These are phyloP conservation scores for Podila epicladia DNA, from an alignment of 192 early-diverging fungal genomes.

Conservation along the genomic window DNA sequence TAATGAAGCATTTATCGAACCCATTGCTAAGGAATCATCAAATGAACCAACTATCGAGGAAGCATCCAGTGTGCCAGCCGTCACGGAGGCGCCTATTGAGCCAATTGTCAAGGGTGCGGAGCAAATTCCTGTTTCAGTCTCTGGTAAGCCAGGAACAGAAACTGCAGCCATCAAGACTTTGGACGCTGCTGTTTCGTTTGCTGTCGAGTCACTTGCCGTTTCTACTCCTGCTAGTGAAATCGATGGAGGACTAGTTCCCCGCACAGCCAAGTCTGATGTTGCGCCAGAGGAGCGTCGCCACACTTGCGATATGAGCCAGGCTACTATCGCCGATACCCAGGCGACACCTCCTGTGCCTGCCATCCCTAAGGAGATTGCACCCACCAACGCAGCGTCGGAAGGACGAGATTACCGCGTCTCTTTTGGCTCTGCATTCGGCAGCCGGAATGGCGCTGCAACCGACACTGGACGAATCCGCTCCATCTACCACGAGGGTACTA, in stretches of 20 bases:
- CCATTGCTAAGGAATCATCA: background rate
- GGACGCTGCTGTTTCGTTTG: background rate
- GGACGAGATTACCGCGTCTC: constrained; percentile 19
- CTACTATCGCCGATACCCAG: background rate
- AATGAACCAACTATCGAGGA: background rate
- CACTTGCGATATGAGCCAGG: constrained; percentile 36
- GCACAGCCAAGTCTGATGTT: background rate
- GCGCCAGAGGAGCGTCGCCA: constrained; percentile 32
- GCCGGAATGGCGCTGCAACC: constrained; percentile 5
- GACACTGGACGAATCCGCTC: constrained; percentile 40
- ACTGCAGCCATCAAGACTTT: constrained; percentile 15
- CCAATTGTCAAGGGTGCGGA: background rate
- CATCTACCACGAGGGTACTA: constrained; percentile 8
- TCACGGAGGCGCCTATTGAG: background rate
- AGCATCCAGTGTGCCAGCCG: background rate
- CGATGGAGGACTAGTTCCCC: background rate
- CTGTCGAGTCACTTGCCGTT: background rate
- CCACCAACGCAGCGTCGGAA: background rate
- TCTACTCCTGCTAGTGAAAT: background rate
- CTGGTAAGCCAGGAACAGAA: constrained; percentile 40
- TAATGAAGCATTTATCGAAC: background rate
- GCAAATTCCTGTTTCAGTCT: background rate
- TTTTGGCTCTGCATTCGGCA: constrained; percentile 41
- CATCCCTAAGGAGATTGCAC: constrained; percentile 1
- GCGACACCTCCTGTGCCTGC: constrained; percentile 14